These are phyloP conservation scores for Xylariaceae sp. DNA, from an alignment of 2,329 filamentous ascomycete genomes.

Conservation along the genomic window DNA sequence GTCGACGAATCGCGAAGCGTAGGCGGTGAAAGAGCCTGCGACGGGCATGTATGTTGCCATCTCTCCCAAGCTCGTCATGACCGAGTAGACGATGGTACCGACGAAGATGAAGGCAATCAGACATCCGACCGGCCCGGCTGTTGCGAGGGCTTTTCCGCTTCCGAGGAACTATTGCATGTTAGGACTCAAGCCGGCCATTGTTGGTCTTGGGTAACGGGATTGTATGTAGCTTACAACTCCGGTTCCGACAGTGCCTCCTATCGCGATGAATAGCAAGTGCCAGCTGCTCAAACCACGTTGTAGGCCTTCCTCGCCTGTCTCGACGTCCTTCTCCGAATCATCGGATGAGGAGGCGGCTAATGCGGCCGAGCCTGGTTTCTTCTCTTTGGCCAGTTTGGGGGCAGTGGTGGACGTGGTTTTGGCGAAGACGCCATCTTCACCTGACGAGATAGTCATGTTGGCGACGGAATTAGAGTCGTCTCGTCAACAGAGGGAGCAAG, in stretches of 20 bases:
- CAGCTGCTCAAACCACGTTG: slow-evolving; percentile 29
- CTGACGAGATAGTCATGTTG: too few species aligned
- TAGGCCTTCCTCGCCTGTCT: slow-evolving; percentile 28
- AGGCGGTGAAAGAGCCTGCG: slow-evolving; percentile 69
- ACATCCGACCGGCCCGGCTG: slow-evolving; percentile 59
- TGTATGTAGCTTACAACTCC: slow-evolving; percentile 40
- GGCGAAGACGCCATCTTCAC: neutral
- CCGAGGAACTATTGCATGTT: slow-evolving; percentile 49
- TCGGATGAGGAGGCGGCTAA: slow-evolving; percentile 7
- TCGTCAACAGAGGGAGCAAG: too few species aligned
- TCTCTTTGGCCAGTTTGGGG: slow-evolving; percentile 8
- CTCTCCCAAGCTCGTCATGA: slow-evolving; percentile 67
- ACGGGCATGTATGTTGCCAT: slow-evolving; percentile 76
- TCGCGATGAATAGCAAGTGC: slow-evolving; percentile 34
- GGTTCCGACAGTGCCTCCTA: slow-evolving; percentile 61
- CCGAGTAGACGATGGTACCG: slow-evolving; percentile 66
- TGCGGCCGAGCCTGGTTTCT: slow-evolving; percentile 5
- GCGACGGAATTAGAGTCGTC: too few species aligned
- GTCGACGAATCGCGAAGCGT: slow-evolving; percentile 66
- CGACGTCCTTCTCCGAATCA: slow-evolving; percentile 20
- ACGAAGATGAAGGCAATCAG: slow-evolving; percentile 66
- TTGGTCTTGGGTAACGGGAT: neutral
- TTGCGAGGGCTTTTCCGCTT: slow-evolving; percentile 56
- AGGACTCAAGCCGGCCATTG: slow-evolving; percentile 4
- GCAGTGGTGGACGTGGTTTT: neutral